phyloP scores from a whole-genome alignment of 208 protist species.

The Leishmania arabica region DNA sequence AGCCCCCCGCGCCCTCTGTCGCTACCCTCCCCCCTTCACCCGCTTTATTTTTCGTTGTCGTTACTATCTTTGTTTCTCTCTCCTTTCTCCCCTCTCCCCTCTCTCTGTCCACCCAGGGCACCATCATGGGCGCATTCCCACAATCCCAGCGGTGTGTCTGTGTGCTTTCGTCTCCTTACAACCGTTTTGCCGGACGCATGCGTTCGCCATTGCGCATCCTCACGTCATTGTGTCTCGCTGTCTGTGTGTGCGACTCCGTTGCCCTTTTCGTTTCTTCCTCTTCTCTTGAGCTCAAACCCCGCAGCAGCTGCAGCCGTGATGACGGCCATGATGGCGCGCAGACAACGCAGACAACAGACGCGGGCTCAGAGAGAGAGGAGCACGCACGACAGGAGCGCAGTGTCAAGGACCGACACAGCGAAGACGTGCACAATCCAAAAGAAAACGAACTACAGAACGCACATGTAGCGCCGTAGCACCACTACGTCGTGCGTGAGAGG shows the following conservation, averaged over 20 bases:
- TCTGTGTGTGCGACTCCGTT: background rate
- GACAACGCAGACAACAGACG: background rate
- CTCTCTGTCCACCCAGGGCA: background rate
- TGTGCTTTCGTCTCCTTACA: background rate
- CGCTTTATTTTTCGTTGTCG: background rate
- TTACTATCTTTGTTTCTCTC: too few species aligned
- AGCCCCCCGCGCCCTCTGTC: background rate
- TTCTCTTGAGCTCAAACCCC: background rate
- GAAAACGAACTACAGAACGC: background rate
- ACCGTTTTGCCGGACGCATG: background rate
- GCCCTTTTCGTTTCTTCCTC: background rate
- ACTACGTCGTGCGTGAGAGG: background rate
- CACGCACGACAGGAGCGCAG: background rate
- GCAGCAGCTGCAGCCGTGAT: background rate
- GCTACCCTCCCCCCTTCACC: background rate
- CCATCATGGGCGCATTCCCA: too few species aligned
- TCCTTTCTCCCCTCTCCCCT: too few species aligned
- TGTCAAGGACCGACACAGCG: background rate
- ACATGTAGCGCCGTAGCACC: background rate
- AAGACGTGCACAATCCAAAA: background rate
- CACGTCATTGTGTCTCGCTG: background rate
- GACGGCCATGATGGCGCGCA: background rate
- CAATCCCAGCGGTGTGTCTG: too few species aligned
- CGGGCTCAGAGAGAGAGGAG: background rate
- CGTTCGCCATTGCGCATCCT: background rate